Evolutionary conservation across 805 yeast genomes (phyloP), one percentile per base, ranked within the genome.

Genomic region (Wickerhamiella nectarea): DNA sequence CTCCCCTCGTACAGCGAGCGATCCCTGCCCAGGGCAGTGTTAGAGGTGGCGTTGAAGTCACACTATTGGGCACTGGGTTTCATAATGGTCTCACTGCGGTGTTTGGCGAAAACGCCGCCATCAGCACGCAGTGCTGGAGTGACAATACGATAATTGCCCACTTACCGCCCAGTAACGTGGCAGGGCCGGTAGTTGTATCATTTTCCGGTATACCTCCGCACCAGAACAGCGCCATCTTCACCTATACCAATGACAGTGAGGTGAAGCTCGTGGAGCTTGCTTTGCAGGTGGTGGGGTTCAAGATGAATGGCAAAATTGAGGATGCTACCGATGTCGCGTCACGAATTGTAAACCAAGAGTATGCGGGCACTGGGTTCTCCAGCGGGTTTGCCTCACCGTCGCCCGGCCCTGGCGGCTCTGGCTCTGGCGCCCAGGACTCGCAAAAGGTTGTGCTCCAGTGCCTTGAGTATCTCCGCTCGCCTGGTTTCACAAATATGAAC

Each of bases 1-100:
- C 35, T 14, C 25, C 26, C 3, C 18, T 71, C 0, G 78, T 89
- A 43, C 89, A 85, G 59, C 71, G 95, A 46, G 80, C 91, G 9
- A 87, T 91, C 46, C 99, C 99, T 1, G 80, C 93, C 0, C 91
- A 83, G 59, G 99, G 99, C 2, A 94, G 96, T 8, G 73, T 86
- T 10, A 72, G 95, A 50, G 99, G 99, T 51, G 99, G 98, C 14
- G 79, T 87, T 35, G 99, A 91, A 60, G 83, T 91, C 6, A 91
- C 98, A 0, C 65, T 91, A 40, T 66, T 91, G 36, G 98, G 98
- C 2, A 71, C 78, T 39, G 82, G 85, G 47, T 91, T 91, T 68
- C 76, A 78, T 43, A 81, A 80, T 14, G 95, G 94, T 0, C 65
- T 89, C 46, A 67, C 68, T 19, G 95, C 89, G 12, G 80, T 80